These are phyloP conservation scores for Yamadazyma sp. DNA, from an alignment of 805 yeast species.

Conservation along the genomic window DNA sequence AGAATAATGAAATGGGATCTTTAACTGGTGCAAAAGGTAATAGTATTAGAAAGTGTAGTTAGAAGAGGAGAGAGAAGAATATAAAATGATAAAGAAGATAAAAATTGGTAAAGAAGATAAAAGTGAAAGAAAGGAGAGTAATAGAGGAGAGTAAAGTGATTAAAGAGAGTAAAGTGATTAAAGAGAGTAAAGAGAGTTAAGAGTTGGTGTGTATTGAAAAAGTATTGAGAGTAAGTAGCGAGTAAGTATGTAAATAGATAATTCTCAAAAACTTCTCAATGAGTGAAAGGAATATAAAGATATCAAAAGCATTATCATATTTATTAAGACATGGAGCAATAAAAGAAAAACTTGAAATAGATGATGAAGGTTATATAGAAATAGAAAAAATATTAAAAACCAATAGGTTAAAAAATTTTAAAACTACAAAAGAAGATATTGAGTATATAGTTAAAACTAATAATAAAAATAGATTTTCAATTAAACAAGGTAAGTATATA, in stretches of 20 bases:
- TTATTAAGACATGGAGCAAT: conserved; percentile 84
- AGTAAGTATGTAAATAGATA: no score
- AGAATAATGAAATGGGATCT: conserved; percentile 39
- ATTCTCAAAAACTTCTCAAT: no score
- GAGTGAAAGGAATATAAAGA: conserved; percentile 42
- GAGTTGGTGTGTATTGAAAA: no score
- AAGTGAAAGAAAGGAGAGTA: no score
- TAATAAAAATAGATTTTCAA: conserved; percentile 66
- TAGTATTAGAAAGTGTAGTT: conserved; percentile 2
- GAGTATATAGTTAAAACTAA: conserved; percentile 58
- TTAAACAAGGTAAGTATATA: conserved; percentile 40
- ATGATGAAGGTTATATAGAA: conserved; percentile 61
- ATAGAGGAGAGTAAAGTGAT: no score
- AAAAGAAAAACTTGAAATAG: conserved; percentile 63
- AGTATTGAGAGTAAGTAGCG: no score
- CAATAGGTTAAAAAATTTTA: conserved; percentile 54
- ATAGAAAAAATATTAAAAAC: conserved; percentile 53
- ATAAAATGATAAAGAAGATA: no score
- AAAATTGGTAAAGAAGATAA: no score
- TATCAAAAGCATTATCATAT: conserved; percentile 74
- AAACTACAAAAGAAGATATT: conserved; percentile 57
- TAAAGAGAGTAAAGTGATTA: no score
- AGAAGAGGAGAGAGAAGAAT: no score
- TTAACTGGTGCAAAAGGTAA: conserved; percentile 50
- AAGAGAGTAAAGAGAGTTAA: no score